Base-by-base conservation (phyloP, 164 flowering plant genomes). In the Brasenia schreberi region DNA sequence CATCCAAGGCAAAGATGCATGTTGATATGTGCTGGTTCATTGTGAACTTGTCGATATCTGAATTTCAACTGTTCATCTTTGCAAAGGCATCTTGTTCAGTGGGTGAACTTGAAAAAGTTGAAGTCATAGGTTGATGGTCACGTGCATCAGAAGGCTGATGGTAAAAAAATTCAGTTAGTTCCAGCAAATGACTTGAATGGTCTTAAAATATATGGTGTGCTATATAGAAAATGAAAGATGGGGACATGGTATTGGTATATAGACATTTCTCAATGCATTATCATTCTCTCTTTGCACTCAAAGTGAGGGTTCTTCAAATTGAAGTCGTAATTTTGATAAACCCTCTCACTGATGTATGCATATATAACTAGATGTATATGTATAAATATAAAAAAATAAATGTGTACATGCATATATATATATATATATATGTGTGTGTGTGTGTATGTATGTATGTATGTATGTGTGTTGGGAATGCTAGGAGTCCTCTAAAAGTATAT, bases 261-360 rank as follows among this genome's bases (percentile, higher is more conserved):
- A 75, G 99, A 71, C 99, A 97, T 69, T 97, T 97, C 5, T 85
- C 97, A 16, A 83, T 92, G 18, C 99, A 95, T 77, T 90, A 87
- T 27, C 99, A 95, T 65, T 89, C 97, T 5, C 74, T 90, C 2
- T 79, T 95, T 59, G 97, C 86, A 64, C 70, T 92, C 23, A 74
- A 81, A 49, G 97, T 81, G 16, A 85, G 77, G 71, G 66, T 88
- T 27, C 92, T 92, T 61, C 96, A 96, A 0, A 67, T 77, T 14
- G 71, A 69, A n/a, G 80, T 85, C 0, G 94, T 84, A 62, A 65
- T 86, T 53, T 83, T 96, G 0, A 74, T 95, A 65, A 95, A 92
- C 64, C 99, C 99, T 1, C 78, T 95, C 9, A n/a, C n/a, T n/a
- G n/a, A n/a, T n/a, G n/a, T n/a, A n/a, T n/a, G n/a, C n/a, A n/a